phyloP scores from a whole-genome alignment of 768 basidiomycete genomes.

The Mycena vitilis region DNA sequence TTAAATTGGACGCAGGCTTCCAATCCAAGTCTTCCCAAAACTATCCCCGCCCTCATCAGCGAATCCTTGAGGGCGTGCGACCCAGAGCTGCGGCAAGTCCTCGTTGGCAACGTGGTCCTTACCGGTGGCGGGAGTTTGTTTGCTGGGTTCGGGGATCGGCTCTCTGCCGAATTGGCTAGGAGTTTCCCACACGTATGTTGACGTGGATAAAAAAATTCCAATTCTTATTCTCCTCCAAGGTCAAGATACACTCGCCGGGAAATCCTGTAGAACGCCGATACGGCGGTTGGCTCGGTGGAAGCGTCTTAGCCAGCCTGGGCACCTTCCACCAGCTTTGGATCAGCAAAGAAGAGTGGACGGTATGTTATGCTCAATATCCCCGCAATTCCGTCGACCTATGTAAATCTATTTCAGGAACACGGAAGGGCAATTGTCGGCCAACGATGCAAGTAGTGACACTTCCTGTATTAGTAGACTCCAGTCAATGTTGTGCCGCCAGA shows the following conservation, averaged over 20 bases:
- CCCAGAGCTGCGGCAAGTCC: constrained; percentile 88
- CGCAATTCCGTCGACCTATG: neutral
- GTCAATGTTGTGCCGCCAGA: constrained; percentile 13
- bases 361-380: constrained; percentile 46
- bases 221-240: constrained; percentile 55
- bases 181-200: constrained; percentile 82
- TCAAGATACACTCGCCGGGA: constrained; percentile 93
- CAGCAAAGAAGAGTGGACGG: constrained; percentile 93
- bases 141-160: constrained; percentile 85
- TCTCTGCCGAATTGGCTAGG: constrained; percentile 79
- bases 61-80: constrained; percentile 88
- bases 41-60: constrained; percentile 79
- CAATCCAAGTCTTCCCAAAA: constrained; percentile 80
- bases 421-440: constrained; percentile 86
- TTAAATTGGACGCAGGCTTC: constrained; percentile 47
- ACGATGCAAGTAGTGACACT: constrained; percentile 74
- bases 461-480: constrained; percentile 31
- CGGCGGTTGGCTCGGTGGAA: constrained; percentile 96
- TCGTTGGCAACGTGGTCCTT: constrained; percentile 93
- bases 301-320: constrained; percentile 92
- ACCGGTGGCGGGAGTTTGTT: constrained; percentile 95
- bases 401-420: constrained; percentile 66
- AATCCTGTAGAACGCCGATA: constrained; percentile 91
- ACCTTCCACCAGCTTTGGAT: constrained; percentile 99
- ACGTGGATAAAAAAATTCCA: neutral